Percentiles rank a stretch among this genome's conserved stretches.
Evolutionary conservation across 208 protist genomes (phyloP).

Genomic region (Wallacemonas sp.): DNA sequence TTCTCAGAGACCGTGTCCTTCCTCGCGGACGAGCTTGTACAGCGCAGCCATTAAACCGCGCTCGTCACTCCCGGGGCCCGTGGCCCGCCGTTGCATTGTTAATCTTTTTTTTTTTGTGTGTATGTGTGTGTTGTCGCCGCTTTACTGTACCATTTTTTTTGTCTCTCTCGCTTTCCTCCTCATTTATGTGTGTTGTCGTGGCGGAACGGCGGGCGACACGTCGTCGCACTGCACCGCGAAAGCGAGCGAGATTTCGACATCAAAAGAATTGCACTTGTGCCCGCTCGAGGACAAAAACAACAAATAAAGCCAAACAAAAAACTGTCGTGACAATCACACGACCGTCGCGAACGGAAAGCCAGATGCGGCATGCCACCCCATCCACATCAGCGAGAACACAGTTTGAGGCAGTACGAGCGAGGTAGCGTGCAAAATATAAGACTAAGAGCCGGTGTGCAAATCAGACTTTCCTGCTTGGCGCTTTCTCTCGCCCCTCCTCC

Average conservation of each 20-base stretch:
- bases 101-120: not conserved
- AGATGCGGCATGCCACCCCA: too few relatives aligned
- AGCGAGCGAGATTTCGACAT: not conserved
- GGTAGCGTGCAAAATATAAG: too few relatives aligned
- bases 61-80: not conserved
- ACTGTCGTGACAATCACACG: not conserved
- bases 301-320: not conserved
- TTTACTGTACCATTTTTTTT: conserved; percentile 14
- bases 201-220: too few relatives aligned
- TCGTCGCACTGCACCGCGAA: too few relatives aligned
- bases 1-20: conserved; percentile 83
- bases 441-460: too few relatives aligned
- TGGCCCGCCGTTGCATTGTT: too few relatives aligned
- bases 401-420: too few relatives aligned
- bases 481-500: not conserved
- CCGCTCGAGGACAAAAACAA: not conserved
- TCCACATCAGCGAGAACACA: too few relatives aligned
- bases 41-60: conserved; percentile 13
- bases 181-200: conserved; percentile 3
- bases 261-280: not conserved
- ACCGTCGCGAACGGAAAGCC: not conserved
- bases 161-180: conserved; percentile 14
- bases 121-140: not conserved
- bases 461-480: not conserved
- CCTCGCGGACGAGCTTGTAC: conserved; percentile 70